Percentiles rank a stretch among this genome's conserved stretches.
Conservation (phyloP, 1,139 yeast genomes). For the Arxiozyma heterogenica region DNA sequence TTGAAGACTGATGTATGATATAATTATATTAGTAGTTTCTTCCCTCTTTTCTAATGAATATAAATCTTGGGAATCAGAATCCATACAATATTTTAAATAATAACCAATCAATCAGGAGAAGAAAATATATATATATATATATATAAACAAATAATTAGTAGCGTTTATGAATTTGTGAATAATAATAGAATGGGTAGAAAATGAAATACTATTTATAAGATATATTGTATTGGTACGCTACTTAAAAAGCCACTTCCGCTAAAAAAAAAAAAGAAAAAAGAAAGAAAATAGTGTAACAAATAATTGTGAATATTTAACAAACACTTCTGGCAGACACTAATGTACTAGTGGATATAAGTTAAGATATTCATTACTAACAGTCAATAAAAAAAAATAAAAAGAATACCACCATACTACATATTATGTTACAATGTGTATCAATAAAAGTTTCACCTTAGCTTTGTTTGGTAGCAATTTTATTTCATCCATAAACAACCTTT, state of each 20-base stretch:
- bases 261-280: too few species aligned
- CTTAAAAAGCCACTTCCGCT: background rate
- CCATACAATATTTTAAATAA: background rate
- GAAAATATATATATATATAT: too few species aligned
- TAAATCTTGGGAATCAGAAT: background rate
- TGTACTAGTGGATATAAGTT: background rate
- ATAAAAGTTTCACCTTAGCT: background rate
- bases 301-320: background rate
- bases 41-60: conserved; percentile 11
- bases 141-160: too few species aligned
- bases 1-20: conserved; percentile 23
- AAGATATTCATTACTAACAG: background rate
- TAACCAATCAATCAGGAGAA: background rate
- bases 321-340: too few species aligned
- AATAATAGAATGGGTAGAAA: too few species aligned
- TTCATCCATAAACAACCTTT: background rate
- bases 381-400: too few species aligned
- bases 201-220: background rate
- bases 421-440: background rate
- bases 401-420: background rate
- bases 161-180: background rate
- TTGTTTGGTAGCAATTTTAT: background rate
- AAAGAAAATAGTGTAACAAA: too few species aligned
- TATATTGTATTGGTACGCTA: too few species aligned
- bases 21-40: conserved; percentile 18